phyloP scores from a whole-genome alignment of 495 filamentous ascomycete genomes.

The Terfezia boudieri region DNA sequence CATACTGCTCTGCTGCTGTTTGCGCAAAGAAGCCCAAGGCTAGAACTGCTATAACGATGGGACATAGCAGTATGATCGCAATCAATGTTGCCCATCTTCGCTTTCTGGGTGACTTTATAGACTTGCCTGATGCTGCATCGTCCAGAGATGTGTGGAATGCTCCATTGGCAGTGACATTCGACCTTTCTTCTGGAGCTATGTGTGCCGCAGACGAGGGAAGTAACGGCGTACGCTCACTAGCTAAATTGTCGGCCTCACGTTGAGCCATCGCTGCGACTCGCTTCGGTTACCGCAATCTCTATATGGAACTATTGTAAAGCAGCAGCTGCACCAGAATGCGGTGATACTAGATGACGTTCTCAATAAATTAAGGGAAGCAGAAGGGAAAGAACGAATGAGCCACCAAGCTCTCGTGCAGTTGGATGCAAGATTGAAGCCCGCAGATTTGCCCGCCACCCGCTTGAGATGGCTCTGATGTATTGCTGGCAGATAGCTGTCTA shows the following conservation, averaged over 20 bases:
- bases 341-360: too few species aligned
- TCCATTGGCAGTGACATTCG: not conserved
- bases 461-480: too few species aligned
- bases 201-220: not conserved
- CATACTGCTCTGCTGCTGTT: constrained; percentile 60
- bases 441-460: too few species aligned
- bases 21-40: constrained; percentile 50
- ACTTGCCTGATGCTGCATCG: constrained; percentile 3
- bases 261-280: too few species aligned
- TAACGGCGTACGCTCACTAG: not conserved
- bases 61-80: not conserved
- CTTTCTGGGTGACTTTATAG: constrained; percentile 10
- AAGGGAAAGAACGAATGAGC: too few species aligned
- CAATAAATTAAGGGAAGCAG: too few species aligned
- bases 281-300: too few species aligned
- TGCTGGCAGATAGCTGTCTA: too few species aligned
- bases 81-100: not conserved
- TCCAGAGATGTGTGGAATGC: not conserved
- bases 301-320: too few species aligned
- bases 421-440: too few species aligned
- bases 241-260: not conserved
- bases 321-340: too few species aligned
- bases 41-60: not conserved
- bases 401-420: too few species aligned
- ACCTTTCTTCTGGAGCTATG: not conserved